Base-by-base conservation (phyloP, 495 filamentous ascomycete species). In the Hypoxylon cercidicola region DNA sequence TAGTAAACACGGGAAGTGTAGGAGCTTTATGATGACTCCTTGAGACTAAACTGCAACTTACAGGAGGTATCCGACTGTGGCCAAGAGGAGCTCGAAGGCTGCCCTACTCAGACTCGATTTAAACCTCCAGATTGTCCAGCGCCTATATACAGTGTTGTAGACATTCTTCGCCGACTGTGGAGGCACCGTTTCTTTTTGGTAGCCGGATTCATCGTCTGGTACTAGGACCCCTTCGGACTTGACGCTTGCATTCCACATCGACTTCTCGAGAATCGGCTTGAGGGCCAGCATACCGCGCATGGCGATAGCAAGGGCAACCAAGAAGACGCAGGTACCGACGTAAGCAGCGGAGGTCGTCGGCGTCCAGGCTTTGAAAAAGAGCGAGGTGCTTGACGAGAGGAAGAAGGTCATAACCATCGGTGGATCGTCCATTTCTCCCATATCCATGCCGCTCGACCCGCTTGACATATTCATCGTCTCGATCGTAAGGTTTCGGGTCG, bases 321-420 rank as follows among this genome's bases (percentile, higher is more conserved):
- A 81, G 67, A 92, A 91, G 62, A 93, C 87, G 68, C 90, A 93
- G 32, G 89, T 91, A n/a, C 84, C 89, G 0, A 86, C 89, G 65
- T 94, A 95, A 40, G 75, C 64, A 18, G 86, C 87, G 0, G 81
- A 75, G 20, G 76, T 83, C 0, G 76, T 77, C 4, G 91, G 91
- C 0, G 83, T 84, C 90, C 90, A 93, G 32, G 78, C 64, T 1
- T 76, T 62, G 9, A 87, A 87, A 76, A 83, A 93, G 53, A 94
- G 84, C 2, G 90, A 81, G 0, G 89, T 91, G 60, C 64, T 87
- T 47, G 77, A 75, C 59, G 82, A 83, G 52, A 76, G 82, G 77
- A 93, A 93, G 49, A 74, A 72, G 7, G 69, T 68, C 79, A 81
- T 81, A 4, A 23, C 47, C 66, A 72, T 72, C n/a, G 23, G 39